A percentile compares a stretch with the other conserved stretches of the same genome.
phyloP scores from a whole-genome alignment of 2,329 filamentous ascomycete genomes.

The Penicillium olsonii region DNA sequence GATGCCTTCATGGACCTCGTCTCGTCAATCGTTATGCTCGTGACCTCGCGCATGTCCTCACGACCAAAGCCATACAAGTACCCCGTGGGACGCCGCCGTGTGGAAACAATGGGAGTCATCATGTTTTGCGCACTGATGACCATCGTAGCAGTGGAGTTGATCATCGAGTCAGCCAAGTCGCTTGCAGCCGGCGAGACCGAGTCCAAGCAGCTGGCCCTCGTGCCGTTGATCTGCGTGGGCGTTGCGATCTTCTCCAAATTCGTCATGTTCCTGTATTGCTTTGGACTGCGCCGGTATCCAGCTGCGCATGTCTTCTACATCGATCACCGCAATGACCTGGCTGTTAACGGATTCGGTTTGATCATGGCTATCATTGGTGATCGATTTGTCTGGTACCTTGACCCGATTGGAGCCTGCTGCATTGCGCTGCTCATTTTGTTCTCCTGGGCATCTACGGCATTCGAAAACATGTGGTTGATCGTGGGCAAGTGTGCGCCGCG shows the following conservation, averaged over 20 bases:
- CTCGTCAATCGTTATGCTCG: conserved; percentile 12
- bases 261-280: conserved; percentile 8
- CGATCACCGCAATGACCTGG: conserved; percentile 13
- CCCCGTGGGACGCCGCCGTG: conserved; percentile 10
- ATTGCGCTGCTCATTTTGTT: conserved; percentile 14
- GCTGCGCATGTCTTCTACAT: conserved; percentile 14
- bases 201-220: conserved; percentile 3
- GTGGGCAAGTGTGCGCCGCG: conserved; percentile 12
- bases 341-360: conserved; percentile 12
- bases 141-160: conserved; percentile 7
- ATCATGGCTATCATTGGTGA: conserved; percentile 13
- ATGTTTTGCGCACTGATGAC: conserved; percentile 13
- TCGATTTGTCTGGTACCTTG: conserved; percentile 13
- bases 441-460: conserved; percentile 12
- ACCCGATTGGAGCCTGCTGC: conserved; percentile 11
- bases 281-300: conserved; percentile 9
- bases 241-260: conserved; percentile 15
- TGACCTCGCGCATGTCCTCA: conserved; percentile 11
- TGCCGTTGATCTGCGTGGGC: conserved; percentile 10
- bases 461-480: conserved; percentile 14
- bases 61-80: conserved; percentile 16
- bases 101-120: conserved; percentile 13
- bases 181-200: conserved; percentile 6
- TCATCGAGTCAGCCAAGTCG: conserved; percentile 6
- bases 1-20: conserved; percentile 16